Evolutionary conservation across 2,329 filamentous ascomycete genomes (phyloP), one percentile per base, ranked within the genome.

Genomic region (Plenodomus tracheiphilus): DNA sequence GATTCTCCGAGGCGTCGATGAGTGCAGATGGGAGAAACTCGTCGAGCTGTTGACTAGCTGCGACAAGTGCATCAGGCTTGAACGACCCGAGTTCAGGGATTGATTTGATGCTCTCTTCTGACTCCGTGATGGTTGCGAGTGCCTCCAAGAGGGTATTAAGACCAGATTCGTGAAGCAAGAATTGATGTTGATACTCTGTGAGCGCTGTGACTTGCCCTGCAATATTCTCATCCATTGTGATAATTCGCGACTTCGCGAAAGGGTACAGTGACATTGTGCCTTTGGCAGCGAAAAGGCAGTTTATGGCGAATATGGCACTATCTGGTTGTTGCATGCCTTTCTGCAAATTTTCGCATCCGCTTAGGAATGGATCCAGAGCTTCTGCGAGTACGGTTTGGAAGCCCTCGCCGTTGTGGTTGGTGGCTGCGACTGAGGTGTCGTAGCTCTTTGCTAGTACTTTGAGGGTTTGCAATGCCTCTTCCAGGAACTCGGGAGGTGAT

Each of bases 11-110:
- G 2, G 92, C 92, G 68, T 99, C 94, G 79, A 97, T 93, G 22
- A 96, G 80, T 2, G 93, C 94, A 1, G 91, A 95, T 0, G 94
- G 92, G 19, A 99, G 77, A 74, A 97, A 99, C 52, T 91, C 86
- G 65, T 99, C 94, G 6, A 99, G 79, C 35, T 81, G 82, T 62
- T 92, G 89, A 61, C 89, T 89, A 2, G 87, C 85, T 41, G 79
- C 75, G 1, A 81, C 74, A n/a, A 97, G 77, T 0, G 80, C 72
- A 4, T 80, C 74, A 0, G 83, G 80, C 49, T 85, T 81, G 64
- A 90, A 83, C 3, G 80, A 73, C 0, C 80, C 76, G 1, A 87
- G 76, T 1, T 66, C 65, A 1, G 77, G 68, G 19, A 90, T 79
- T 11, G 79, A 79, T 37, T 79, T 76, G 4, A 89, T 70, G 41